Percentiles rank a stretch among this genome's conserved stretches.
Evolutionary conservation across 2,329 filamentous ascomycete genomes (phyloP).

Genomic region (Cytospora schulzeri): DNA sequence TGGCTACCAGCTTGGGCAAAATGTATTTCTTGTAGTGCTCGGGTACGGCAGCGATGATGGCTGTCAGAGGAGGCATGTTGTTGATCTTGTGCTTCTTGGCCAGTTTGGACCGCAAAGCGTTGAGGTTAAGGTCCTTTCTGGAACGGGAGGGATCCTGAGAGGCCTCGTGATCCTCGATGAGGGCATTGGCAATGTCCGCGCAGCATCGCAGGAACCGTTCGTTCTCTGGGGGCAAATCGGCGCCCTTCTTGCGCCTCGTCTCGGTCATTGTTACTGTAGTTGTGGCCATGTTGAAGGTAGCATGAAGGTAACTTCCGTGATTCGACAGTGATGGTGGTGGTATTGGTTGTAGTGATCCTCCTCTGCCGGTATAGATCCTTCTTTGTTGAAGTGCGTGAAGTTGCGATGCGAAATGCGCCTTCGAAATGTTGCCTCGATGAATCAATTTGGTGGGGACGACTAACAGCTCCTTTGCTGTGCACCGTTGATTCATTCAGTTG

Average conservation of each 20-base stretch:
- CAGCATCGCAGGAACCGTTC: constrained; percentile 93
- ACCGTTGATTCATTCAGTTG: too few relatives aligned
- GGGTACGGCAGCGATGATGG: constrained; percentile 97
- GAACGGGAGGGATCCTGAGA: constrained; percentile 71
- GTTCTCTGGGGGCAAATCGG: constrained; percentile 85
- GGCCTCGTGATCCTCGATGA: constrained; percentile 93
- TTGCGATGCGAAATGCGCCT: not conserved
- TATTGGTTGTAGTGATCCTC: not conserved
- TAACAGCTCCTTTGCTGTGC: not conserved
- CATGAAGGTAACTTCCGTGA: not conserved
- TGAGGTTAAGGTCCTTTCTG: constrained; percentile 89
- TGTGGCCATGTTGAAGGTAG: constrained; percentile 35
- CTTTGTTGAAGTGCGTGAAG: not conserved
- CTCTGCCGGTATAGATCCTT: not conserved
- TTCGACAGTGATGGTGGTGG: not conserved
- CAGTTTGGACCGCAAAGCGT: constrained; percentile 81
- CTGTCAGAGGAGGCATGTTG: constrained; percentile 87
- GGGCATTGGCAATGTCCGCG: constrained; percentile 88
- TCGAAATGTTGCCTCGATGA: not conserved
- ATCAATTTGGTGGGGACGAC: not conserved
- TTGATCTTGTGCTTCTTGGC: constrained; percentile 90
- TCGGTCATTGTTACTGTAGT: constrained; percentile 54
- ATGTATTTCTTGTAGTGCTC: constrained; percentile 99
- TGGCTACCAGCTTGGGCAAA: constrained; percentile 91
- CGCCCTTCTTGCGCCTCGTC: constrained; percentile 70